phyloP scores from a whole-genome alignment of 108 stramenopile genomes.

The Skeletonema potamos region DNA sequence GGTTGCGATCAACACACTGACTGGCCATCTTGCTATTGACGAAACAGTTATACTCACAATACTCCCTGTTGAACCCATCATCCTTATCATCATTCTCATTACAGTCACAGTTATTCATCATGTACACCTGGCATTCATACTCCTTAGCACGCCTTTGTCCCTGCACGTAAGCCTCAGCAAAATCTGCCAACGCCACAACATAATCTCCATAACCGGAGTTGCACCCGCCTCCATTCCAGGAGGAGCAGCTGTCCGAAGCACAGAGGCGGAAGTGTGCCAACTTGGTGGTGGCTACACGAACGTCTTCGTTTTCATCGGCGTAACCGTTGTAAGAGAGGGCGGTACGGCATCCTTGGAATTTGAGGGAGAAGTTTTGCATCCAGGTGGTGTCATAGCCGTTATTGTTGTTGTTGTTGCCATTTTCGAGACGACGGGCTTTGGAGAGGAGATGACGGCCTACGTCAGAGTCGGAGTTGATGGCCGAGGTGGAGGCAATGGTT shows the following conservation, averaged over 20 bases:
- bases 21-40: neutral
- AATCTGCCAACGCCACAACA: slow-evolving; percentile 23
- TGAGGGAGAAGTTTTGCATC: slow-evolving; percentile 14
- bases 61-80: slow-evolving; percentile 28
- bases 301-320: slow-evolving; percentile 29
- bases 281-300: slow-evolving; percentile 7
- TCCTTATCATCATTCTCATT: slow-evolving; percentile 29
- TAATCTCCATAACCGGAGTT: slow-evolving; percentile 32
- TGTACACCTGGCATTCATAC: slow-evolving; percentile 22
- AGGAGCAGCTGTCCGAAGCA: slow-evolving; percentile 13
- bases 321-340: slow-evolving; percentile 16
- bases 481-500: slow-evolving; percentile 20
- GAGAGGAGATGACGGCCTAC: slow-evolving; percentile 50
- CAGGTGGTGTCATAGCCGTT: slow-evolving; percentile 21
- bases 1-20: slow-evolving; percentile 26
- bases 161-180: slow-evolving; percentile 26
- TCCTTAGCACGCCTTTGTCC: slow-evolving; percentile 5
- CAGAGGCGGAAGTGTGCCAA: slow-evolving; percentile 40
- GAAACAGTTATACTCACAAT: slow-evolving; percentile 34
- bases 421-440: slow-evolving; percentile 48
- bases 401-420: slow-evolving; percentile 4
- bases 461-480: slow-evolving; percentile 44
- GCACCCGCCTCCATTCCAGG: slow-evolving; percentile 19
- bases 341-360: slow-evolving; percentile 36
- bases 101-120: slow-evolving; percentile 24